Conservation (phyloP, 2,329 filamentous ascomycete species). For the Coleophoma eucalyptorum region DNA sequence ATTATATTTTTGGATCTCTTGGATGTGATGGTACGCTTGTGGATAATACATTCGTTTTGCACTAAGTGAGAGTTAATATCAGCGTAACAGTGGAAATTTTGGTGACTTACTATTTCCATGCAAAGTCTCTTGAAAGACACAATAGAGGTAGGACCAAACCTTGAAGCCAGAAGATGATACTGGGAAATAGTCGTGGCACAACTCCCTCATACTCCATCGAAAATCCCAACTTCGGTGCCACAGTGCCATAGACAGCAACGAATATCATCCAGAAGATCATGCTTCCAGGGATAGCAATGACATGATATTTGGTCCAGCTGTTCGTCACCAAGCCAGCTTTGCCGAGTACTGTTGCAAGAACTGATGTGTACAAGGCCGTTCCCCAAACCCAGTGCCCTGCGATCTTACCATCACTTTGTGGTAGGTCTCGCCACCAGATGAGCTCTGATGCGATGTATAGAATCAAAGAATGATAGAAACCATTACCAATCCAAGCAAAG, state of each 20-base stretch:
- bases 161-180: slow-evolving; percentile 89
- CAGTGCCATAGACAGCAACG: slow-evolving; percentile 79
- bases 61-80: slow-evolving; percentile 25
- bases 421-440: slow-evolving; percentile 79
- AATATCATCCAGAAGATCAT: slow-evolving; percentile 90
- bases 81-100: not conserved
- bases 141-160: slow-evolving; percentile 73
- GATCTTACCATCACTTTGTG: slow-evolving; percentile 72
- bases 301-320: slow-evolving; percentile 98
- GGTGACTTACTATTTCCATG: slow-evolving; percentile 77
- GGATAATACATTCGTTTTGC: slow-evolving; percentile 95
- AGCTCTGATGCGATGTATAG: slow-evolving; percentile 83
- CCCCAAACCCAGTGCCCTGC: slow-evolving; percentile 99
- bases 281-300: slow-evolving; percentile 91
- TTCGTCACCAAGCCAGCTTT: slow-evolving; percentile 94
- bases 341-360: slow-evolving; percentile 87
- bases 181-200: slow-evolving; percentile 74
- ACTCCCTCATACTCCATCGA: slow-evolving; percentile 84
- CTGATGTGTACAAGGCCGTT: slow-evolving; percentile 87
- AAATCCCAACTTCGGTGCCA: slow-evolving; percentile 78
- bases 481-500: slow-evolving; percentile 87
- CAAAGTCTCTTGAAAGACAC: slow-evolving; percentile 83
- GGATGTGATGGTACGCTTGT: slow-evolving; percentile 94
- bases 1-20: slow-evolving; percentile 99
- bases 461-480: slow-evolving; percentile 91